Percentiles rank a stretch among this genome's conserved stretches.
Evolutionary conservation across 495 filamentous ascomycete species (phyloP).

Genomic region (Xylaria acuta): DNA sequence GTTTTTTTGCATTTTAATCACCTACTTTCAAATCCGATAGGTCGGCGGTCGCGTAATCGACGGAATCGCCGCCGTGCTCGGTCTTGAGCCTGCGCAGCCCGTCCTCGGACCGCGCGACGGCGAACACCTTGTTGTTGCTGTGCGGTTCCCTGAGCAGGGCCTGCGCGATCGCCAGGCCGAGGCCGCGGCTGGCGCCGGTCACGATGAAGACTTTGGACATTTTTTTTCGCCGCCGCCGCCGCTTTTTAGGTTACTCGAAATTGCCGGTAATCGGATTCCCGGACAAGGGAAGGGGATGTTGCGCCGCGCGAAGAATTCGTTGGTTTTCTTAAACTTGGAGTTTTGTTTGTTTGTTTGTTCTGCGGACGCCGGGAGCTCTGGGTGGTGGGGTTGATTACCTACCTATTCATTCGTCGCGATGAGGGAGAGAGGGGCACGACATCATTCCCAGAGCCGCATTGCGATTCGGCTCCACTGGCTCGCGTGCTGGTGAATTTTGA

Average conservation of each 20-base stretch:
- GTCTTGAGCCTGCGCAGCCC: constrained; percentile 70
- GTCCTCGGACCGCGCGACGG: constrained; percentile 72
- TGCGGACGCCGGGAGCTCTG: background rate
- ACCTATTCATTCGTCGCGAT: no score
- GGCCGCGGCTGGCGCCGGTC: constrained; percentile 76
- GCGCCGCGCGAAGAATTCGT: background rate
- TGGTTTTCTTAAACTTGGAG: no score
- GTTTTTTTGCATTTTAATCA: constrained; percentile 14
- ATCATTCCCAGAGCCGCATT: background rate
- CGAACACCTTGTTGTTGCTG: constrained; percentile 77
- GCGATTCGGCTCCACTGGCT: background rate
- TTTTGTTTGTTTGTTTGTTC: background rate
- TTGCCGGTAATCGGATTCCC: no score
- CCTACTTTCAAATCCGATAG: constrained; percentile 67
- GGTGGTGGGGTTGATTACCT: constrained; percentile 11
- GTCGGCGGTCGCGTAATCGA: constrained; percentile 78
- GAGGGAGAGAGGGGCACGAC: constrained; percentile 6
- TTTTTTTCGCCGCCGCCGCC: constrained; percentile 25
- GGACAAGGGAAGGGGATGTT: no score
- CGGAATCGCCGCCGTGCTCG: constrained; percentile 67
- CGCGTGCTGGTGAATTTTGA: background rate
- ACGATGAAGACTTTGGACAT: constrained; percentile 67
- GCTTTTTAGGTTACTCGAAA: background rate
- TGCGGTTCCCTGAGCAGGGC: constrained; percentile 69
- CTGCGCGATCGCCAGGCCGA: constrained; percentile 80